A percentile compares a stretch with the other conserved stretches of the same genome.
These are phyloP conservation scores for Penicillium ucsense DNA, from an alignment of 495 filamentous ascomycete species.

Conservation along the genomic window DNA sequence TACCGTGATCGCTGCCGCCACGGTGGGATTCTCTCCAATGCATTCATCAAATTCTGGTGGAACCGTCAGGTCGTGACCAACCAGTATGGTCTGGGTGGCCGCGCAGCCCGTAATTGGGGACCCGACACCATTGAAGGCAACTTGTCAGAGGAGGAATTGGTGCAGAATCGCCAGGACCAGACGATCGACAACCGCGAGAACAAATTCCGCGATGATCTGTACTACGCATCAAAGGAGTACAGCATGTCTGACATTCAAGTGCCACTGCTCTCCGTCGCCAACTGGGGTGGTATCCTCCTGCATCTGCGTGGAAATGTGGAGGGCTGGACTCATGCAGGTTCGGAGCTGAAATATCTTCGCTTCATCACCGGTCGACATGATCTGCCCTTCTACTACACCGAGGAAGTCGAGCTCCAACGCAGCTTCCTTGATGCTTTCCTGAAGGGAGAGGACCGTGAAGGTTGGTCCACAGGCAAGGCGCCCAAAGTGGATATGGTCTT, in stretches of 20 bases:
- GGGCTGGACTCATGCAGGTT: constrained; percentile 50
- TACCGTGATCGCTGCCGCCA: constrained; percentile 54
- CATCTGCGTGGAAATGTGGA: constrained; percentile 58
- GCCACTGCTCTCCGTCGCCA: constrained; percentile 51
- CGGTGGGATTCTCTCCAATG: constrained; percentile 55
- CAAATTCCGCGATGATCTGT: constrained; percentile 47
- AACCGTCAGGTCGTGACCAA: constrained; percentile 49
- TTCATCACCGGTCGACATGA: constrained; percentile 63
- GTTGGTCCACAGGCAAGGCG: constrained; percentile 50
- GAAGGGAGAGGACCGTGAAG: constrained; percentile 48
- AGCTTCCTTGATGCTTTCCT: constrained; percentile 61
- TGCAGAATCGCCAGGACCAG: constrained; percentile 54
- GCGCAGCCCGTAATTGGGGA: constrained; percentile 25
- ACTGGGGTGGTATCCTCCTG: constrained; percentile 56
- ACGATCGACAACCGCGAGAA: constrained; percentile 46
- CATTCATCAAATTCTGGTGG: constrained; percentile 59
- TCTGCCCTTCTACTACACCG: constrained; percentile 59
- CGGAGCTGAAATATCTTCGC: constrained; percentile 52
- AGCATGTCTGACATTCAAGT: constrained; percentile 52
- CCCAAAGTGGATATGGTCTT: constrained; percentile 48
- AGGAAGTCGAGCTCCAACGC: constrained; percentile 53
- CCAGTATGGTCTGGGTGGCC: constrained; percentile 49
- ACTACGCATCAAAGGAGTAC: constrained; percentile 52
- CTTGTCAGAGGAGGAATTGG: constrained; percentile 43
- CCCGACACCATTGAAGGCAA: constrained; percentile 55